Base-by-base conservation (phyloP, 371 early-diverging fungal genomes). In the Mucor saturninus region DNA sequence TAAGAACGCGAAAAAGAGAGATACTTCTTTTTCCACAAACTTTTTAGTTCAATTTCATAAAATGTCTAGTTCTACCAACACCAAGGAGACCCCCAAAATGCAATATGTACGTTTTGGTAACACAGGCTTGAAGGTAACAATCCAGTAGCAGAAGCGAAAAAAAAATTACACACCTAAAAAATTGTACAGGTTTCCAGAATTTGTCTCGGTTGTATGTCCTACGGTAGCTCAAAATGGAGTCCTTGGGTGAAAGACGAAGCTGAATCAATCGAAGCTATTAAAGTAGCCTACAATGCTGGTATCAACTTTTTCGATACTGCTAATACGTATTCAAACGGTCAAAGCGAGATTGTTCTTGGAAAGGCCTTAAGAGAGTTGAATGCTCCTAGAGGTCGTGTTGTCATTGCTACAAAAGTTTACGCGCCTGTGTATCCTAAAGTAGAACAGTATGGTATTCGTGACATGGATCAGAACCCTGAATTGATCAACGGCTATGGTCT, bases 291-390 rank as follows among this genome's bases (percentile, higher is more conserved):
- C 8, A 35, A 35, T 35, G 35, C 8, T 8, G 35, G 35, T 31
- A 77, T 81, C 58, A 80, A 81, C 48, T 81, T 78, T 50, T 78
- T 74, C 56, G 78, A 72, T 42, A 76, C 72, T 5, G 72, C 70
- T 26, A 54, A 69, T 59, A 45, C 11, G 1, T 80, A 83, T 50
- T 62, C 67, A 4, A 72, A 71, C 40, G 80, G 80, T 11, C 68
- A 67, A 39, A 71, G 72, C 30, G 83, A 80, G 53, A 50, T 62
- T 10, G 60, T 83, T 31, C 56, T 77, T 11, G 80, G 79, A 1
- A 69, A 71, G 15, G 77, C 77, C 31, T 56, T 80, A 43, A 54
- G 64, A 14, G 45, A 76, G 59, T 64, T 73, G 67, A 63, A 72
- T 50, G 72, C 74, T 48, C 78, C 76, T 8, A 65, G 79, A 3